These are phyloP conservation scores for Xylaria hypoxylon DNA, from an alignment of 2,329 filamentous ascomycete species.

Conservation along the genomic window DNA sequence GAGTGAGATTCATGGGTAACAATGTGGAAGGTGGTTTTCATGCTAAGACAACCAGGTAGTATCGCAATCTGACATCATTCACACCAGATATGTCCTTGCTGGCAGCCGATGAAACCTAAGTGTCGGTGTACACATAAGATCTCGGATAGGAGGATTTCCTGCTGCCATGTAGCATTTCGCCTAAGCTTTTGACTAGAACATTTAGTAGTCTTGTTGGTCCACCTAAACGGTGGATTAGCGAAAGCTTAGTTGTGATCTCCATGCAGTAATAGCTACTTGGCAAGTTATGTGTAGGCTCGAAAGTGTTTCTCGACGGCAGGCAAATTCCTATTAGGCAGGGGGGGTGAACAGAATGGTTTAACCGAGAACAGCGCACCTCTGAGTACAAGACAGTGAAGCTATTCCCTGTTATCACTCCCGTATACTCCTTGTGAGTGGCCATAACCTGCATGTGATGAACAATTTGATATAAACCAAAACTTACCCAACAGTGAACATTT, in stretches of 20 bases:
- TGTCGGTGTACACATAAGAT: neutral
- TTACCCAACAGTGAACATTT: neutral
- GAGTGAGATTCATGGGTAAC: neutral
- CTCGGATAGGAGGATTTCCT: no score
- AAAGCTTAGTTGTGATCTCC: slow-evolving; percentile 24
- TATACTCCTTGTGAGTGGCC: neutral
- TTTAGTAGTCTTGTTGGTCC: neutral
- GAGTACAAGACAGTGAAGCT: neutral
- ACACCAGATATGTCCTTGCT: neutral
- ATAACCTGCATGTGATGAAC: slow-evolving; percentile 1
- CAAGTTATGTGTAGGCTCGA: neutral
- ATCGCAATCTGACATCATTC: slow-evolving; percentile 10
- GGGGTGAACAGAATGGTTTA: neutral
- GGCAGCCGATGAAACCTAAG: slow-evolving; percentile 1
- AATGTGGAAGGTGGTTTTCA: neutral
- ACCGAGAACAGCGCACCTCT: neutral
- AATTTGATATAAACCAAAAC: slow-evolving; percentile 26
- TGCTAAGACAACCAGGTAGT: neutral
- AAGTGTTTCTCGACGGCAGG: neutral
- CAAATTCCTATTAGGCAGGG: neutral
- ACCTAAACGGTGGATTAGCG: slow-evolving; percentile 2
- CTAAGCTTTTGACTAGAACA: slow-evolving; percentile 13
- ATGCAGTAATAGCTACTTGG: neutral
- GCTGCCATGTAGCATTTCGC: neutral
- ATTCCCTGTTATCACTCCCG: neutral